Evolutionary conservation across 768 basidiomycete species (phyloP).

Genomic region (Pleurotus djamor): DNA sequence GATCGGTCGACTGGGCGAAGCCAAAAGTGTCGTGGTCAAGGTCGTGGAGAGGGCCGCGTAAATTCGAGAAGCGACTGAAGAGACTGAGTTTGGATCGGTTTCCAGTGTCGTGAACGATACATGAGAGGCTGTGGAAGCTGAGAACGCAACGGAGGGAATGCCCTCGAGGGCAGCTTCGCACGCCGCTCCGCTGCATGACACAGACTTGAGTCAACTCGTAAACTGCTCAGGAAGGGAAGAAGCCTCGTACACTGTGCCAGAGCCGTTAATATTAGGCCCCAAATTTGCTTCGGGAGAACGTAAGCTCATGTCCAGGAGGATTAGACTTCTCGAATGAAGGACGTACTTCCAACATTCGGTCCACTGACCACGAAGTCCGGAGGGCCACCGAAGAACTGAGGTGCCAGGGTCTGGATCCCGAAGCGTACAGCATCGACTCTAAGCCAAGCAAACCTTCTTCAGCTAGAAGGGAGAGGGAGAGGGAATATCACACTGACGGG

Average conservation of each 20-base stretch:
- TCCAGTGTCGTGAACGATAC: conserved; percentile 18
- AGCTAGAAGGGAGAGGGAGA: background rate
- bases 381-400: conserved; percentile 19
- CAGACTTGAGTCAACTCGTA: background rate
- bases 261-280: conserved; percentile 16
- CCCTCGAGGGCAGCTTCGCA: conserved; percentile 30
- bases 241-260: conserved; percentile 19
- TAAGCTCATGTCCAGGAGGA: background rate
- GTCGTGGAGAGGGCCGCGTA: conserved; percentile 15
- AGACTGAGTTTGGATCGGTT: conserved; percentile 5
- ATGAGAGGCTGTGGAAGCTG: conserved; percentile 17
- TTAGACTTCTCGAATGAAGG: background rate
- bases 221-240: background rate
- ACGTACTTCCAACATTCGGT: conserved; percentile 20
- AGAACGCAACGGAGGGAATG: conserved; percentile 33
- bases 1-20: conserved; percentile 15
- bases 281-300: conserved; percentile 12
- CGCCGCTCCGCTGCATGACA: conserved; percentile 28
- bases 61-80: conserved; percentile 8
- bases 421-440: conserved; percentile 25
- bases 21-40: conserved; percentile 16
- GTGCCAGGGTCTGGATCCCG: conserved; percentile 26
- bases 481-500: conserved; percentile 18
- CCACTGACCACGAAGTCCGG: conserved; percentile 30
- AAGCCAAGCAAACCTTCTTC: too few relatives aligned